These are phyloP conservation scores for Aspergillus caelatus DNA, from an alignment of 2,329 filamentous ascomycete species.

Conservation along the genomic window DNA sequence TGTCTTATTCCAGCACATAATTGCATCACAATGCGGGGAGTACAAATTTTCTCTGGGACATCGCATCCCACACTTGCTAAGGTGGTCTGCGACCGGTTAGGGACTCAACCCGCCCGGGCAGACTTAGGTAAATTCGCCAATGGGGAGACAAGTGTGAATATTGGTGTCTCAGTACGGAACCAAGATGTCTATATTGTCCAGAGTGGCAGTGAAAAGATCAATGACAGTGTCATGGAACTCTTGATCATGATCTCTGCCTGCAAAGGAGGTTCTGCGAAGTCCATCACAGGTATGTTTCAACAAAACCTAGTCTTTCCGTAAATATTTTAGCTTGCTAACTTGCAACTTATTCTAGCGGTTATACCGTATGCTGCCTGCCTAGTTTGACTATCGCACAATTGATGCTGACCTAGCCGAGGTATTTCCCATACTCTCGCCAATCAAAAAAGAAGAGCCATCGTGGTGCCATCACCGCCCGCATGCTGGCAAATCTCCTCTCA, in stretches of 20 bases:
- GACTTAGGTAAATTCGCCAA: conserved; percentile 69
- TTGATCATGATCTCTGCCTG: conserved; percentile 99
- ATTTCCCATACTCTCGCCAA: conserved; percentile 98
- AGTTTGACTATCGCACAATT: conserved; percentile 30
- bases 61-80: conserved; percentile 67
- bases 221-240: conserved; percentile 98
- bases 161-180: conserved; percentile 77
- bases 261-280: conserved; percentile 95
- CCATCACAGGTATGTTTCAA: conserved; percentile 77
- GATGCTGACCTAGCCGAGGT: conserved; percentile 54
- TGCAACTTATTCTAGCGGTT: conserved; percentile 37
- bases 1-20: conserved; percentile 17
- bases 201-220: conserved; percentile 93
- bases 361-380: conserved; percentile 49
- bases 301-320: background rate
- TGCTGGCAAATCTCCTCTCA: conserved; percentile 92
- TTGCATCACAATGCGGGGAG: conserved; percentile 59
- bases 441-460: conserved; percentile 99
- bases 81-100: conserved; percentile 67
- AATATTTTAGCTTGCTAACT: conserved; percentile 12
- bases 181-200: conserved; percentile 99
- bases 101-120: conserved; percentile 61
- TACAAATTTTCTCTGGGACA: conserved; percentile 68
- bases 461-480: conserved; percentile 92
- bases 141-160: conserved; percentile 70